A percentile compares a stretch with the other conserved stretches of the same genome.
Evolutionary conservation across 176 grass and related monocot genomes (phyloP).

Genomic region (Chloris gayana): DNA sequence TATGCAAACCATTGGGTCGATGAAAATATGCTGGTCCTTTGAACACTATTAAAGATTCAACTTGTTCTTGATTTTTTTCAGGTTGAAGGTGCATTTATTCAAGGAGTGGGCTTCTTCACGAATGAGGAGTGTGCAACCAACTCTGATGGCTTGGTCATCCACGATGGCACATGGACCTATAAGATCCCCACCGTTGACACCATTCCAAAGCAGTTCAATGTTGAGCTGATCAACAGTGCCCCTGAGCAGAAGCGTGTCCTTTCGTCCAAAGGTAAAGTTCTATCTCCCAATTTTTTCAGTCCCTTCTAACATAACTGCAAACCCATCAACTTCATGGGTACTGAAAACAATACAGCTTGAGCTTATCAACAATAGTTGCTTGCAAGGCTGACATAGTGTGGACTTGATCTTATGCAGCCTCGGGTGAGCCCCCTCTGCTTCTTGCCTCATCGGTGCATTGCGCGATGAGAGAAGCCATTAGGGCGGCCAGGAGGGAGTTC

Average conservation of each 20-base stretch:
- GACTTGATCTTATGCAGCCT: slow-evolving; percentile 49
- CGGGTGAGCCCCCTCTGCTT: slow-evolving; percentile 80
- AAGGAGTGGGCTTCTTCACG: slow-evolving; percentile 84
- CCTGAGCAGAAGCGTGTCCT: slow-evolving; percentile 73
- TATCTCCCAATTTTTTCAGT: neutral
- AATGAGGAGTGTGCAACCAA: too few relatives aligned
- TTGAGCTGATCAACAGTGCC: too few relatives aligned
- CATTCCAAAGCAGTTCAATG: too few relatives aligned
- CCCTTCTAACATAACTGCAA: neutral
- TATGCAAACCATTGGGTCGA: neutral
- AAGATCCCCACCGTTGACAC: too few relatives aligned
- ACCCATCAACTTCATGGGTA: neutral
- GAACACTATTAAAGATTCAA: neutral
- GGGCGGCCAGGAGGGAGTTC: slow-evolving; percentile 66
- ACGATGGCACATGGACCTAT: too few relatives aligned
- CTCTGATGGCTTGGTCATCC: too few relatives aligned
- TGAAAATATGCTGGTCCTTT: neutral
- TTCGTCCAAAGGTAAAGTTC: slow-evolving; percentile 66
- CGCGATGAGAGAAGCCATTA: slow-evolving; percentile 82
- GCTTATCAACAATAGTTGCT: neutral
- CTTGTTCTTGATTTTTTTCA: slow-evolving; percentile 4
- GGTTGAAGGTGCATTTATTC: slow-evolving; percentile 72
- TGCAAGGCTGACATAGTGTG: neutral
- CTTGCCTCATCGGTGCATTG: slow-evolving; percentile 93
- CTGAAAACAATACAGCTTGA: neutral